A percentile compares a stretch with the other conserved stretches of the same genome.
These are phyloP conservation scores for Candolleomyces eurysporus DNA, from an alignment of 768 basidiomycete species.

Conservation along the genomic window DNA sequence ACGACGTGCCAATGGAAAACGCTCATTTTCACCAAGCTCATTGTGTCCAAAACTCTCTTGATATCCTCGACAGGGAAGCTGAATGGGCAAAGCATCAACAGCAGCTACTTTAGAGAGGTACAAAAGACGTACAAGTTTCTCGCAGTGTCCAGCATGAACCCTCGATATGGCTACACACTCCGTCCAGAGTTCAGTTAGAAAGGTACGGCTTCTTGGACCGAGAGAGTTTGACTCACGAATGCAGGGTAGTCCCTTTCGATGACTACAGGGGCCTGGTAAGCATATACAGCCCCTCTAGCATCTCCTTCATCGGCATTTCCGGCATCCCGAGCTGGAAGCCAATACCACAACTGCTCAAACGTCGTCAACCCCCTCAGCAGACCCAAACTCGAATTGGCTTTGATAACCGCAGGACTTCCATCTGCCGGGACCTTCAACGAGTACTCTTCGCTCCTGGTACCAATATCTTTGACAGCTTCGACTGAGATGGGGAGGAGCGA, in stretches of 20 bases:
- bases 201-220: not conserved
- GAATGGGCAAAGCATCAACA: not conserved
- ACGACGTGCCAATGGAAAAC: slow-evolving; percentile 81
- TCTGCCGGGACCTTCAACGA: slow-evolving; percentile 51
- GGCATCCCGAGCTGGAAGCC: slow-evolving; percentile 25
- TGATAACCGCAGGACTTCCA: slow-evolving; percentile 52
- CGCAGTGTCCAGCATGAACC: slow-evolving; percentile 79
- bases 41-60: slow-evolving; percentile 68
- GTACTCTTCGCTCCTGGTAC: slow-evolving; percentile 57
- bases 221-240: slow-evolving; percentile 44
- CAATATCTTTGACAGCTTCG: slow-evolving; percentile 51
- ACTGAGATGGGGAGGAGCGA: slow-evolving; percentile 44
- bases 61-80: slow-evolving; percentile 67
- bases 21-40: slow-evolving; percentile 78
- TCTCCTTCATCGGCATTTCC: slow-evolving; percentile 36
- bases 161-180: slow-evolving; percentile 59
- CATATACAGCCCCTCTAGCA: slow-evolving; percentile 42
- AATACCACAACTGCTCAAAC: slow-evolving; percentile 70
- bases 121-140: slow-evolving; percentile 61
- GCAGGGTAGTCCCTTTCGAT: slow-evolving; percentile 61
- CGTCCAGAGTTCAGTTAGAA: not conserved
- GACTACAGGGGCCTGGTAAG: slow-evolving; percentile 51
- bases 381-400: slow-evolving; percentile 64
- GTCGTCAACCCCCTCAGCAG: slow-evolving; percentile 74
- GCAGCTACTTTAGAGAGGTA: not conserved